phyloP scores from a whole-genome alignment of 2,329 filamentous ascomycete genomes.

The Coniochaeta sp. region DNA sequence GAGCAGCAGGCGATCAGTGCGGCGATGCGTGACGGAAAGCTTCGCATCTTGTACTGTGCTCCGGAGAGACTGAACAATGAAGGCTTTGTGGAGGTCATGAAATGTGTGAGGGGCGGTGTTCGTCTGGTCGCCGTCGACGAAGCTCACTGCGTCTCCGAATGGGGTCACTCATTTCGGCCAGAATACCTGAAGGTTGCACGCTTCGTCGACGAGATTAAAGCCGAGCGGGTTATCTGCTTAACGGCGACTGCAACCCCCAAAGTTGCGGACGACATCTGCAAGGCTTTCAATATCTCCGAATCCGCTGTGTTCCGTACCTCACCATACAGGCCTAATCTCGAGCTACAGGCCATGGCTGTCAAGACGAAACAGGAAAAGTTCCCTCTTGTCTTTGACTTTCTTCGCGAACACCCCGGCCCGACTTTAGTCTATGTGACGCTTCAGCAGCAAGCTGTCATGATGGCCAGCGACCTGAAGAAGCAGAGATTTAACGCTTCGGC shows the following conservation, averaged over 20 bases:
- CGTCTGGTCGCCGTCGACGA: conserved; percentile 51
- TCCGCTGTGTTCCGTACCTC: conserved; percentile 49
- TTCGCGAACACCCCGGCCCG: conserved; percentile 42
- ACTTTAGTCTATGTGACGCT: conserved; percentile 55
- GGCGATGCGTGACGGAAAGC: conserved; percentile 31
- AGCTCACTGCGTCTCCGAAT: conserved; percentile 52
- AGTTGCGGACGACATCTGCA: conserved; percentile 47
- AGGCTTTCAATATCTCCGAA: conserved; percentile 40
- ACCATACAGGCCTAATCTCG: conserved; percentile 50
- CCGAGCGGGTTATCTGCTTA: conserved; percentile 51
- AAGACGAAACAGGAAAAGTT: conserved; percentile 34
- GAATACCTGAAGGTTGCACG: conserved; percentile 34
- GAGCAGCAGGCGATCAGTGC: conserved; percentile 29
- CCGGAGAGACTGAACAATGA: conserved; percentile 56
- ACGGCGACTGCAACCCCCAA: conserved; percentile 51
- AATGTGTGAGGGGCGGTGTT: conserved; percentile 44
- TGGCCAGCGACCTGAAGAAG: conserved; percentile 28
- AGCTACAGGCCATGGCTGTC: conserved; percentile 40
- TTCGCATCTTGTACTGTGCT: conserved; percentile 50
- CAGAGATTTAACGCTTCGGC: conserved; percentile 32
- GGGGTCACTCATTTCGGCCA: conserved; percentile 22
- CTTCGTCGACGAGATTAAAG: conserved; percentile 45
- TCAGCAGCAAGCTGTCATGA: conserved; percentile 38
- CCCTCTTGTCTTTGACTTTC: conserved; percentile 35
- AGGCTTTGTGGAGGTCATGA: conserved; percentile 48